phyloP scores from a whole-genome alignment of 805 yeast genomes.

The Hanseniaspora mollemarum region DNA sequence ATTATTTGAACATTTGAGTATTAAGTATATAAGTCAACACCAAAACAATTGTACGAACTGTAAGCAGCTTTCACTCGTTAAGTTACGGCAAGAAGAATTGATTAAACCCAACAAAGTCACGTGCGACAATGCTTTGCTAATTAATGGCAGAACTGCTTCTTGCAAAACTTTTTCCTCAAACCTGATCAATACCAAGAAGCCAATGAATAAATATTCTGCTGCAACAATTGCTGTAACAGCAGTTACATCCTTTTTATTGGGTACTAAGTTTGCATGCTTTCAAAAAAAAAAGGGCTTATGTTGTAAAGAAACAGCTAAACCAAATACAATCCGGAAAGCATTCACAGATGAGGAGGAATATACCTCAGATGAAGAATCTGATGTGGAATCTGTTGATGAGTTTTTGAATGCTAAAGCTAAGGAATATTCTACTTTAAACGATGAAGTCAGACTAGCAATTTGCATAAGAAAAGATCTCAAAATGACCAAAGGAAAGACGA shows the following conservation, averaged over 20 bases:
- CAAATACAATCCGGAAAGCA: not conserved
- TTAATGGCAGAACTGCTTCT: not conserved
- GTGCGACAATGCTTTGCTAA: not conserved
- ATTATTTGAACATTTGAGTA: too few species aligned
- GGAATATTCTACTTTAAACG: slow-evolving; percentile 50
- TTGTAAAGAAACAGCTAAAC: not conserved
- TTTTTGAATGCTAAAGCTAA: slow-evolving; percentile 48
- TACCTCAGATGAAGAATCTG: slow-evolving; percentile 26
- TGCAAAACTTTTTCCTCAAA: not conserved
- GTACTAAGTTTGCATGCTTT: slow-evolving; percentile 19
- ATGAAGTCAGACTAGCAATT: slow-evolving; percentile 73
- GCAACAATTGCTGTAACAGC: slow-evolving; percentile 23
- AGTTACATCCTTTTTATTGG: slow-evolving; percentile 26
- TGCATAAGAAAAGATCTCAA: slow-evolving; percentile 78
- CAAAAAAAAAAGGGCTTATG: too few species aligned
- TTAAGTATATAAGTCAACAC: too few species aligned
- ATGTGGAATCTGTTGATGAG: slow-evolving; percentile 35
- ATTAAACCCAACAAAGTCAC: not conserved
- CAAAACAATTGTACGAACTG: not conserved
- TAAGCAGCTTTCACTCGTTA: not conserved
- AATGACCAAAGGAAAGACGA: slow-evolving; percentile 91
- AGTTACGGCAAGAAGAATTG: not conserved
- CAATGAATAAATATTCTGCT: not conserved
- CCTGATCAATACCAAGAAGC: not conserved
- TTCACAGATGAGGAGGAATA: slow-evolving; percentile 2